Percentiles rank a stretch among this genome's conserved stretches.
These are phyloP conservation scores for Austroboletus eburneus DNA, from an alignment of 768 basidiomycete species.

Conservation along the genomic window DNA sequence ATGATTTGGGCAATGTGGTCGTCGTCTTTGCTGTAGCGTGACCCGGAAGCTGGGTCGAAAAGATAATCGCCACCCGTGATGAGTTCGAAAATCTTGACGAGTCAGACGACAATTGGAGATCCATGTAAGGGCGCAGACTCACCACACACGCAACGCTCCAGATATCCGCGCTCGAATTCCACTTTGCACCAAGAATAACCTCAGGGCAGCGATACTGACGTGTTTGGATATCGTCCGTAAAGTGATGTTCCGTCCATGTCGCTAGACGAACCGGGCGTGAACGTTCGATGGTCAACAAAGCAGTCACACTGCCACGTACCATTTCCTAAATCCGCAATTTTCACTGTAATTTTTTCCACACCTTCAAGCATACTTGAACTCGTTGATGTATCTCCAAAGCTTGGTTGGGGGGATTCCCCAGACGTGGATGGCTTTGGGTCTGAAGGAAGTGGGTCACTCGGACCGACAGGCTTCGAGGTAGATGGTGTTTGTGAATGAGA, in stretches of 20 bases:
- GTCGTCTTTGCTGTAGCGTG: conserved; percentile 94
- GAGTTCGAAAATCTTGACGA: conserved; percentile 94
- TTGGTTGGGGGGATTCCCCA: conserved; percentile 26
- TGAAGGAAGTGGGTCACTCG: conserved; percentile 13
- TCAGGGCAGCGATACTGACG: conserved; percentile 97
- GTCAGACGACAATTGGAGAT: too few species aligned
- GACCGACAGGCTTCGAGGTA: conserved; percentile 16
- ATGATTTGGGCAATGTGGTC: conserved; percentile 98
- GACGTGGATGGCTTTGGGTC: conserved; percentile 27
- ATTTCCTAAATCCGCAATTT: conserved; percentile 98
- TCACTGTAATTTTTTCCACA: conserved; percentile 84
- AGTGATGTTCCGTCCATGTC: conserved; percentile 92
- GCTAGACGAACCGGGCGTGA: conserved; percentile 33
- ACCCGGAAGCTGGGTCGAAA: conserved; percentile 94
- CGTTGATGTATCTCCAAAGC: conserved; percentile 24
- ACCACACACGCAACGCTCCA: conserved; percentile 97
- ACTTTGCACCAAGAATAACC: conserved; percentile 93
- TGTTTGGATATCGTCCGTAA: conserved; percentile 98
- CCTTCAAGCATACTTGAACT: conserved; percentile 33
- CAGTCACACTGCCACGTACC: conserved; percentile 43
- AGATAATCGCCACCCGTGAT: conserved; percentile 97
- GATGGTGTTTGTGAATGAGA: conserved; percentile 27
- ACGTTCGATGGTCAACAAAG: background rate
- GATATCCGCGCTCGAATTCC: conserved; percentile 93
- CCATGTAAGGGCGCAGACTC: conserved; percentile 27